These are phyloP conservation scores for Manihot esculenta DNA, from an alignment of 441 rosid species.

Conservation along the genomic window DNA sequence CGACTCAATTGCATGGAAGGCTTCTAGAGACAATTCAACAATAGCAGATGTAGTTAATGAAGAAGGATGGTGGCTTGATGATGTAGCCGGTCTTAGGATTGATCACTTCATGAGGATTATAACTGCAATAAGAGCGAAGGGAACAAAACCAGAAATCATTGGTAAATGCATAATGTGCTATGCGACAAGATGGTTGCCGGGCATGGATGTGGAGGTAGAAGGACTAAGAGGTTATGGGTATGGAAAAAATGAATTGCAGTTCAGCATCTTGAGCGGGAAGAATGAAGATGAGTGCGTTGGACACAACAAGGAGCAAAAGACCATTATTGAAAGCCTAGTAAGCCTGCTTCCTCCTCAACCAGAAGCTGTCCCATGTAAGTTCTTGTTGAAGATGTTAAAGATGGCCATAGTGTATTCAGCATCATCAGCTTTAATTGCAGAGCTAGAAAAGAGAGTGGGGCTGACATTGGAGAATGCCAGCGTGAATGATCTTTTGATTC, in stretches of 20 bases:
- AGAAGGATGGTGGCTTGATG: conserved; percentile 52
- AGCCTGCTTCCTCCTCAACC: conserved; percentile 63
- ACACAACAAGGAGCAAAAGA: conserved; percentile 48
- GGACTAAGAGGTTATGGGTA: conserved; percentile 59
- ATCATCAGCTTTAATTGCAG: conserved; percentile 69
- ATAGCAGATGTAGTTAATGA: conserved; percentile 30
- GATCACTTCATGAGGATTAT: conserved; percentile 73
- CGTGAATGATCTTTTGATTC: conserved; percentile 76
- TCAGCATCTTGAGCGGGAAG: conserved; percentile 43
- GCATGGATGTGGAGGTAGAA: conserved; percentile 55
- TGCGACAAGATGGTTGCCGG: conserved; percentile 54
- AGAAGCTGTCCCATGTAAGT: conserved; percentile 65
- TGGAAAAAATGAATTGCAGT: conserved; percentile 60
- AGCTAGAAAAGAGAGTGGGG: conserved; percentile 73
- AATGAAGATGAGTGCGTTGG: conserved; percentile 39
- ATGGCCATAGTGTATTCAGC: conserved; percentile 61
- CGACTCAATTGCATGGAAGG: conserved; percentile 77
- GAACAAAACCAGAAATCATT: conserved; percentile 48
- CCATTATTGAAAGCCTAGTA: conserved; percentile 64
- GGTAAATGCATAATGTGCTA: conserved; percentile 60
- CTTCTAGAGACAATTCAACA: conserved; percentile 42
- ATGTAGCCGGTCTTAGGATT: conserved; percentile 52
- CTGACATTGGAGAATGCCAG: conserved; percentile 58
- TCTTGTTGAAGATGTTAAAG: conserved; percentile 65
- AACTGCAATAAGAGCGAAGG: conserved; percentile 56